Percentiles rank a stretch among this genome's conserved stretches.
Evolutionary conservation across 495 filamentous ascomycete species (phyloP).

Genomic region (Tuber melanosporum): DNA sequence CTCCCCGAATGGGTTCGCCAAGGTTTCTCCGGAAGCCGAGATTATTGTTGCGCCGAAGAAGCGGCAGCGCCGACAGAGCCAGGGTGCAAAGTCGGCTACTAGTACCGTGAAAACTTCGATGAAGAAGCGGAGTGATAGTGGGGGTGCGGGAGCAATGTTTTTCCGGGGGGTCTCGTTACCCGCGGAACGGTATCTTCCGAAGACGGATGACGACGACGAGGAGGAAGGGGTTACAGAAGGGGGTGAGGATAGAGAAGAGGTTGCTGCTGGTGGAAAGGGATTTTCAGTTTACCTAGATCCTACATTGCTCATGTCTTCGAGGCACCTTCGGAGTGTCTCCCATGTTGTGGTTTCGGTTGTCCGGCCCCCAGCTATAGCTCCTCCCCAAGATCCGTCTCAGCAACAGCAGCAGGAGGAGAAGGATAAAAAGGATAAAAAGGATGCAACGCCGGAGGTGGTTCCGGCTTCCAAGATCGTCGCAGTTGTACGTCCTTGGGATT

Average conservation of each 20-base stretch:
- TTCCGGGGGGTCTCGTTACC: slow-evolving; percentile 65
- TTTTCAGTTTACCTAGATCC: slow-evolving; percentile 53
- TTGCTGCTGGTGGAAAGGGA: slow-evolving; percentile 61
- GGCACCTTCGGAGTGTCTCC: slow-evolving; percentile 62
- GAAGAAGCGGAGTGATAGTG: slow-evolving; percentile 63
- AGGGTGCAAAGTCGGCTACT: slow-evolving; percentile 57
- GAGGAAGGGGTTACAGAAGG: slow-evolving; percentile 43
- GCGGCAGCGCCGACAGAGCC: slow-evolving; percentile 48
- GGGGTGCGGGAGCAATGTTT: slow-evolving; percentile 60
- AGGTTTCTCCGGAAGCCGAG: slow-evolving; percentile 87
- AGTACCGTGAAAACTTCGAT: slow-evolving; percentile 63
- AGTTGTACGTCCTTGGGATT: slow-evolving; percentile 68
- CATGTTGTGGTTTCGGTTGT: slow-evolving; percentile 72
- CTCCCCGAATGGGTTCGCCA: slow-evolving; percentile 64
- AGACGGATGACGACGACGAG: slow-evolving; percentile 47
- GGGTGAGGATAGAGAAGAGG: slow-evolving; percentile 51
- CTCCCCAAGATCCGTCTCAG: slow-evolving; percentile 66
- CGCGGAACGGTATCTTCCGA: slow-evolving; percentile 25
- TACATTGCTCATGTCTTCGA: slow-evolving; percentile 57
- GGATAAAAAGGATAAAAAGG: slow-evolving; percentile 53
- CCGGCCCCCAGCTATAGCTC: slow-evolving; percentile 69
- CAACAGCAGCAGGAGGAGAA: slow-evolving; percentile 59
- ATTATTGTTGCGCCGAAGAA: slow-evolving; percentile 93
- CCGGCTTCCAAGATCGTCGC: slow-evolving; percentile 67
- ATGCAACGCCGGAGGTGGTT: slow-evolving; percentile 18